Evolutionary conservation across 352 stramenopile species (phyloP).

Genomic region (Phytophthora colocasiae): DNA sequence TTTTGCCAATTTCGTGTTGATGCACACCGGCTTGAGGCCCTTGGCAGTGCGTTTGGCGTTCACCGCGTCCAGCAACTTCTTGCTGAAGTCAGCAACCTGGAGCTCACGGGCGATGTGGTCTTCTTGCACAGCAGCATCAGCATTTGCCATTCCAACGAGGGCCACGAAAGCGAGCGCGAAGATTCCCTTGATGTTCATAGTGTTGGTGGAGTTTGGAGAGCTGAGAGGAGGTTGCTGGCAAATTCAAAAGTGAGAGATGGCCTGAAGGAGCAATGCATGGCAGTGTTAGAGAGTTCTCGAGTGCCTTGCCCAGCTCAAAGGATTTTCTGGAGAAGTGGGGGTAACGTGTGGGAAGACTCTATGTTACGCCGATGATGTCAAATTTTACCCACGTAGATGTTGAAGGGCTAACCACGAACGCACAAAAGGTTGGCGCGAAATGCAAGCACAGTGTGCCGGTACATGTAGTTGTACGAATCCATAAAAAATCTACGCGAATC

Average conservation of each 20-base stretch:
- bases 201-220: conserved; percentile 2
- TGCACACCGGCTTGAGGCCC: conserved; percentile 39
- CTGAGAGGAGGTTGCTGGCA: conserved; percentile 2
- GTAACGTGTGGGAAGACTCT: not conserved
- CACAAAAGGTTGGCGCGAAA: not conserved
- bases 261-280: no score
- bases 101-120: conserved; percentile 23
- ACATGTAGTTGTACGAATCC: not conserved
- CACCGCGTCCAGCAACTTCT: conserved; percentile 40
- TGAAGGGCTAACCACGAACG: conserved; percentile 10
- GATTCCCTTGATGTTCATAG: conserved; percentile 30
- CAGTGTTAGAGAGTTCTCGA: no score
- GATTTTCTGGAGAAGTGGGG: conserved; percentile 11
- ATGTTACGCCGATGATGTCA: conserved; percentile 4
- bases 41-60: conserved; percentile 49
- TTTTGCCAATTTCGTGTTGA: conserved; percentile 46
- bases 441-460: no score
- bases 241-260: conserved; percentile 21
- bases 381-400: conserved; percentile 4
- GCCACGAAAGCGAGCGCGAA: conserved; percentile 22
- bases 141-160: conserved; percentile 23
- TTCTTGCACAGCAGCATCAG: conserved; percentile 14
- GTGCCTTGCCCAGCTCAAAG: conserved; percentile 2
- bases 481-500: not conserved
- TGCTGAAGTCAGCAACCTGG: conserved; percentile 45